Evolutionary conservation across 192 early-diverging fungal species (phyloP).

Genomic region (Rhizoclosmatium globosum): DNA sequence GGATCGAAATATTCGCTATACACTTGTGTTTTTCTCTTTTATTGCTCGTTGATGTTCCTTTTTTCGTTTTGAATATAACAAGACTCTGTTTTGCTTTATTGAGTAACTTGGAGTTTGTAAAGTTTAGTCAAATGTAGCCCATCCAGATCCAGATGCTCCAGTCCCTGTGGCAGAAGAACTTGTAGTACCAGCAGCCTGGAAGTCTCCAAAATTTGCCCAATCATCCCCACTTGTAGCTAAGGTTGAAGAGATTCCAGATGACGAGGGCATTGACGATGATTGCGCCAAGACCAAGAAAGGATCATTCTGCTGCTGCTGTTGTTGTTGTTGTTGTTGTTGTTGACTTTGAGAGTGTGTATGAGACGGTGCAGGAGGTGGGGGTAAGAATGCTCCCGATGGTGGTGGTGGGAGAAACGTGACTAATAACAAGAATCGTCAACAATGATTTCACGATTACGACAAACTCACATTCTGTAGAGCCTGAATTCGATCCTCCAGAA

Average conservation of each 20-base stretch:
- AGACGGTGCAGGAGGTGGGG: slow-evolving; percentile 9
- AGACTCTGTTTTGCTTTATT: not conserved
- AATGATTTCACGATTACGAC: slow-evolving; percentile 8
- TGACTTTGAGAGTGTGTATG: not conserved
- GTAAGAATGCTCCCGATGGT: slow-evolving; percentile 7
- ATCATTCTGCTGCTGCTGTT: not conserved
- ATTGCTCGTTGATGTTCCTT: not conserved
- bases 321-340: not conserved
- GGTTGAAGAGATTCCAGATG: slow-evolving; percentile 10
- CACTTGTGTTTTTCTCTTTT: not conserved
- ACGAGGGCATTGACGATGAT: not conserved
- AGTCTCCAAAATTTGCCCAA: slow-evolving; percentile 52
- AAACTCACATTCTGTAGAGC: slow-evolving; percentile 19
- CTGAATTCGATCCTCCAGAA: not conserved
- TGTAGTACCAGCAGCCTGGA: slow-evolving; percentile 23
- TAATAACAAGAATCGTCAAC: not conserved
- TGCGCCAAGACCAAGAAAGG: not conserved
- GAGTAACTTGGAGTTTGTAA: not conserved
- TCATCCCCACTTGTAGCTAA: slow-evolving; percentile 22
- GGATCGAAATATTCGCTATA: not conserved
- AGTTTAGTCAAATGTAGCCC: slow-evolving; percentile 36
- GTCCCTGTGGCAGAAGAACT: not conserved
- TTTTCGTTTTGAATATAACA: slow-evolving; percentile 3
- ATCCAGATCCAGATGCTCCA: slow-evolving; percentile 1
- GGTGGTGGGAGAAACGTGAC: slow-evolving; percentile 35